These are phyloP conservation scores for Acanthamoeba healyi DNA, from an alignment of 208 protist genomes.

Conservation along the genomic window DNA sequence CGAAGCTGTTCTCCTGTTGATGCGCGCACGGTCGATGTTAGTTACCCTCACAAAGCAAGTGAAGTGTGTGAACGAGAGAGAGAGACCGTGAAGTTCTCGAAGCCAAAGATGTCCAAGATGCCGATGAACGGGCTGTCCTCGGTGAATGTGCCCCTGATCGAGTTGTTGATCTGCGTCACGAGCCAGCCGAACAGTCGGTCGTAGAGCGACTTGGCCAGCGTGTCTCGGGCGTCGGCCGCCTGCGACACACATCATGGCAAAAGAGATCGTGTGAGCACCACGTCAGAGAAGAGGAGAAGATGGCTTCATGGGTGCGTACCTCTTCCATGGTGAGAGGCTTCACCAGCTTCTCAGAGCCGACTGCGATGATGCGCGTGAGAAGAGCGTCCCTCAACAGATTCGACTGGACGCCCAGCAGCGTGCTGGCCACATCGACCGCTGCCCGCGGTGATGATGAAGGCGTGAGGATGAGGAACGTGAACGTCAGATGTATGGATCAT, in stretches of 20 bases:
- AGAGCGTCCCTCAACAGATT: not conserved
- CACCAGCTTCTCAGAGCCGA: not conserved
- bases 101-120: slow-evolving; percentile 88
- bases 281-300: not conserved
- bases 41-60: too few species aligned
- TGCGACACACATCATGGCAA: slow-evolving; percentile 75
- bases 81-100: slow-evolving; percentile 87
- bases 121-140: slow-evolving; percentile 81
- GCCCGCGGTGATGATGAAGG: too few species aligned
- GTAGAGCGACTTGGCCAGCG: slow-evolving; percentile 89
- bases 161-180: slow-evolving; percentile 9
- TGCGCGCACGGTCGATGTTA: too few species aligned
- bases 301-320: not conserved
- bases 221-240: slow-evolving; percentile 87
- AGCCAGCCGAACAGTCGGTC: slow-evolving; percentile 85
- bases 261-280: not conserved
- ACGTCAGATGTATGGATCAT: too few species aligned
- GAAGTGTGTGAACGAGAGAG: too few species aligned
- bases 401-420: not conserved
- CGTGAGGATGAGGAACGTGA: too few species aligned
- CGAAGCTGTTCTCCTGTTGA: slow-evolving; percentile 90
- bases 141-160: not conserved
- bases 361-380: not conserved
- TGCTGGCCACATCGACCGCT: not conserved
- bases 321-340: not conserved